Base-by-base conservation (phyloP, 2,329 filamentous ascomycete species). In the Aspergillus sp. region DNA sequence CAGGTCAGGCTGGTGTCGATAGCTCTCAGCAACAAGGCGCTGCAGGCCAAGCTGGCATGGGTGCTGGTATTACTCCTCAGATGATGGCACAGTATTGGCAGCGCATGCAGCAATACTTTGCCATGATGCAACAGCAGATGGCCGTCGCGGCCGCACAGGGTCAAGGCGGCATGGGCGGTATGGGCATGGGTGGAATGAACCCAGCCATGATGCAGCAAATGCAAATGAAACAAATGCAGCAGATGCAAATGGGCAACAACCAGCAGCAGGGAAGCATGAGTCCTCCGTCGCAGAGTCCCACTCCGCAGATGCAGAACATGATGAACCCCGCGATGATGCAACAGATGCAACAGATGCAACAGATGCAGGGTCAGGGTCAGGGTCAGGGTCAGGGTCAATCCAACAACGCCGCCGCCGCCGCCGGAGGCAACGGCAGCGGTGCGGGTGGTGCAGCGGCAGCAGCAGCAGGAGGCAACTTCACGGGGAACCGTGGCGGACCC, bases 21-120 rank as follows among this genome's bases (percentile, higher is more conserved):
- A 62, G 62, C 44, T 63, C 63, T 35, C 67, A 70, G 46, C 76
- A 80, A 52, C 72, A 77, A 39, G 70, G 72, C 50, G 69, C 68
- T 44, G 73, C 73, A 52, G 56, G 62, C 20, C 70, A 71, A 51
- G 60, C 55, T 47, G 67, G 64, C 41, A 65, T 69, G 55, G 59
- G 62, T 66, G 66, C 76, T 45, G 85, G 86, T 53, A 94, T 97
- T 87, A 94, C 88, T 17, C 91, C 91, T 0, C 90, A 95, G 62
- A 85, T 95, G 76, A 96, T 97, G 90, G 93, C 93, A 2, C 90
- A 96, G 67, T 96, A 97, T 72, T 95, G 93, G 83, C 89, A 95
- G 68, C 83, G 90, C 43, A 97, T 98, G 91, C 93, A 98, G 70
- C 88, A 95, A 66, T 95, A 95, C 71, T 94, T 96, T 69, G 78